A percentile compares a stretch with the other conserved stretches of the same genome.
Conservation (phyloP, 768 basidiomycete species). For the Fistulinella prunicolor region DNA sequence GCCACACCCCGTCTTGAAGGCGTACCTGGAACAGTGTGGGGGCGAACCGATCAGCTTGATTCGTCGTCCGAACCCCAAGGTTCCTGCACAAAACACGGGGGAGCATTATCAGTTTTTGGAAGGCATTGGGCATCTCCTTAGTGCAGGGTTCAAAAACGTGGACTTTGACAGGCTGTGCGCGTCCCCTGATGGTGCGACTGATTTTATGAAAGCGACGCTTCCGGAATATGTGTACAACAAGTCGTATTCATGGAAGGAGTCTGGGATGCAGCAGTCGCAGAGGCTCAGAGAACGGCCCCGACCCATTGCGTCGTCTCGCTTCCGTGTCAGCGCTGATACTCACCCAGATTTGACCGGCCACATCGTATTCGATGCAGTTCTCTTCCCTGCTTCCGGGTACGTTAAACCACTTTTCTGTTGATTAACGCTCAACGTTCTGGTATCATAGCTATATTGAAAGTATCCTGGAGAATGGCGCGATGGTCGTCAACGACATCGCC, state of each 20-base stretch:
- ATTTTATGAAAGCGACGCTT: conserved; percentile 25
- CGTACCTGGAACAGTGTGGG: conserved; percentile 34
- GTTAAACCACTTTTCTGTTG: conserved; percentile 16
- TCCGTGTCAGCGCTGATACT: conserved; percentile 34
- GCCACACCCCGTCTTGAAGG: conserved; percentile 35
- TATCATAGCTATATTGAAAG: conserved; percentile 25
- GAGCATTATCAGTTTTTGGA: conserved; percentile 33
- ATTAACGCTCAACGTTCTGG: conserved; percentile 1
- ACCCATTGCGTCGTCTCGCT: conserved; percentile 35
- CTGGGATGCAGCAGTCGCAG: conserved; percentile 20
- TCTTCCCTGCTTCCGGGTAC: conserved; percentile 47
- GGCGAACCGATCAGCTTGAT: conserved; percentile 29
- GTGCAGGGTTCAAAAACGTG: conserved; percentile 29
- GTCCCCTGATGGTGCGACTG: conserved; percentile 15
- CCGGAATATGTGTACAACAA: conserved; percentile 33
- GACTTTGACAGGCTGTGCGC: conserved; percentile 29
- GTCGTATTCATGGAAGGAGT: conserved; percentile 27
- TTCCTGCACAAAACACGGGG: conserved; percentile 31
- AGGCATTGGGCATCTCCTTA: conserved; percentile 31
- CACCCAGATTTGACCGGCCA: conserved; percentile 42
- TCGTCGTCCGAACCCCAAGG: conserved; percentile 32
- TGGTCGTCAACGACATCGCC: conserved; percentile 24
- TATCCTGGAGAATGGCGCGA: conserved; percentile 34
- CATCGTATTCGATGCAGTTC: conserved; percentile 42
- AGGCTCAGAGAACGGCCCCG: conserved; percentile 29